Conservation (phyloP, 1,139 yeast genomes). For the Komagataea norvegica region DNA sequence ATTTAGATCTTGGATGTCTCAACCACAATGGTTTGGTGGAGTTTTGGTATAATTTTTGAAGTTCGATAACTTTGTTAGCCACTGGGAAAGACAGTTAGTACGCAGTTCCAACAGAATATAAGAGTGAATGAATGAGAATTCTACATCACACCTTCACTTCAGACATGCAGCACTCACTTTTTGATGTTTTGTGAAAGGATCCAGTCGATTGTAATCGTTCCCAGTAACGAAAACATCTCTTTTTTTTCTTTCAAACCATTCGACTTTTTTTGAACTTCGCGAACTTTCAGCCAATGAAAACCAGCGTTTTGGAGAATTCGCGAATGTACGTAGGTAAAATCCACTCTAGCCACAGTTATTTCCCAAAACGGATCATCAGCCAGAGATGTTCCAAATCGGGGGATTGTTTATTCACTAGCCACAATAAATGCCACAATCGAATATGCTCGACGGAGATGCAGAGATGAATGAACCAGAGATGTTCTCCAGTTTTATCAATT, state of each 20-base stretch:
- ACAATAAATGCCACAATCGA: too few species aligned
- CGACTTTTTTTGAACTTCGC: conserved; percentile 3
- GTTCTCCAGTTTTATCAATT: too few species aligned
- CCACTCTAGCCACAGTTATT: too few species aligned
- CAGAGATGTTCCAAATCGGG: conserved; percentile 12
- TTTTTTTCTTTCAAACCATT: conserved; percentile 7
- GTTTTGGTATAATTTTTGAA: conserved; percentile 71
- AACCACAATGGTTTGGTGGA: conserved; percentile 72
- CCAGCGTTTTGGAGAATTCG: not conserved
- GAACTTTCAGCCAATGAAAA: conserved; percentile 5
- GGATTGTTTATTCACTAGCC: too few species aligned
- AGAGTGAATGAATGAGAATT: too few species aligned
- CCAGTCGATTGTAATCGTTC: too few species aligned
- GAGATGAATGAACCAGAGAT: too few species aligned
- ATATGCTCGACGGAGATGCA: too few species aligned
- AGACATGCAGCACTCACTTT: conserved; percentile 5
- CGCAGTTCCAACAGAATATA: too few species aligned
- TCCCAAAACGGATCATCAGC: not conserved
- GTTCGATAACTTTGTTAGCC: conserved; percentile 58
- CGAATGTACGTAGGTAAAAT: conserved; percentile 5
- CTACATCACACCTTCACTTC: too few species aligned
- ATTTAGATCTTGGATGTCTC: conserved; percentile 76
- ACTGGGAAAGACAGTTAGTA: conserved; percentile 14
- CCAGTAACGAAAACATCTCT: too few species aligned
- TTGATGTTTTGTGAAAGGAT: conserved; percentile 3